phyloP scores from a whole-genome alignment of 306 rosid species.

The Cicer judaicum region DNA sequence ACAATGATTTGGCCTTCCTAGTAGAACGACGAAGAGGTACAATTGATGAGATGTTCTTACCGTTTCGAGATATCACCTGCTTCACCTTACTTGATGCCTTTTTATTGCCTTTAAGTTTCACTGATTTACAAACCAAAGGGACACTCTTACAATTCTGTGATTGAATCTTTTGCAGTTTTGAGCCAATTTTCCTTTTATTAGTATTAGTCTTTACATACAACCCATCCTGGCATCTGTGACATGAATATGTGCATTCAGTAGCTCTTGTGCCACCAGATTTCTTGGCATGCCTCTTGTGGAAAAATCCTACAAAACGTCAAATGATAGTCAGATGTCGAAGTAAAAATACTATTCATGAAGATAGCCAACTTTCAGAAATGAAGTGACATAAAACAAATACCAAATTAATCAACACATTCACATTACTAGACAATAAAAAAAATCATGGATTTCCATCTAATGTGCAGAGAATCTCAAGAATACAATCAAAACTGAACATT shows the following conservation, averaged over 20 bases:
- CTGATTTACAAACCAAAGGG: slow-evolving; percentile 54
- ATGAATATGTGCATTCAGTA: slow-evolving; percentile 61
- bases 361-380: slow-evolving; percentile 9
- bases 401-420: slow-evolving; percentile 27
- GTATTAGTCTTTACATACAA: slow-evolving; percentile 50
- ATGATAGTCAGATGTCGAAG: slow-evolving; percentile 42
- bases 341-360: slow-evolving; percentile 30
- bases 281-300: slow-evolving; percentile 87
- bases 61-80: slow-evolving; percentile 53
- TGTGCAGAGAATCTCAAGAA: not conserved
- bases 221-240: slow-evolving; percentile 74
- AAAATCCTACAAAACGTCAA: slow-evolving; percentile 65
- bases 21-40: slow-evolving; percentile 91
- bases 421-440: slow-evolving; percentile 3
- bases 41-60: slow-evolving; percentile 54
- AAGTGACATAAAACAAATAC: slow-evolving; percentile 39
- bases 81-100: slow-evolving; percentile 58
- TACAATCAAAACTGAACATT: not conserved
- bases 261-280: slow-evolving; percentile 61
- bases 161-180: slow-evolving; percentile 56
- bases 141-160: slow-evolving; percentile 51
- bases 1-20: slow-evolving; percentile 73
- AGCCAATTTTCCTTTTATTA: slow-evolving; percentile 50
- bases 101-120: slow-evolving; percentile 58
- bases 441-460: not conserved